Base-by-base conservation (phyloP, 2,329 filamentous ascomycete species). In the Akanthomyces lecanii region DNA sequence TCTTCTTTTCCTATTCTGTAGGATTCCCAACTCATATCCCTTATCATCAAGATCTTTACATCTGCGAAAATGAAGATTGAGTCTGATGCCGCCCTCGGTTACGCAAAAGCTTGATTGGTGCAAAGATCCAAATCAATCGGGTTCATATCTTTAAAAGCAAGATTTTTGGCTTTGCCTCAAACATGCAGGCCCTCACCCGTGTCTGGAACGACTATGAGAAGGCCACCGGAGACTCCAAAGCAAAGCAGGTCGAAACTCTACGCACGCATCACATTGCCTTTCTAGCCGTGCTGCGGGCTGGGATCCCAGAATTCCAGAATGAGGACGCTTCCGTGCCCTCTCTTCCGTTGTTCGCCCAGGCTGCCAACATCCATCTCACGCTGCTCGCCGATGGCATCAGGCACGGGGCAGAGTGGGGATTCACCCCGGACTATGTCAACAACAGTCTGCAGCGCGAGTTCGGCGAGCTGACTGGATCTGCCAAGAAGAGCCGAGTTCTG, bases 321-420 rank as follows among this genome's bases (percentile, higher is more conserved):
- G 50, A 54, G 2, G 23, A 54, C 5, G 48, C 47, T n/a, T 50
- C 50, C 4, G 11, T 23, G 10, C 10, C 28, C 8, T 3, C 59
- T 10, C 51, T 62, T 2, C 50, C 50, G 4, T n/a, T 38, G 11
- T 62, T 62, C n/a, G 28, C 59, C 8, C 38, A 21, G 16, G 50
- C 40, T 14, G 59, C 51, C 14, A 55, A 54, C 33, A 7, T 55
- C 10, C 40, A 62, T n/a, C 18, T 62, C 4, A 2, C n/a, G 40
- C 48, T 62, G 3, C 21, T 62, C 4, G 18, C 44, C 2, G 59
- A 55, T 33, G 59, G 51, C 14, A 48, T 62, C 59, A 47, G 40
- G n/a, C 12, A 47, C 4, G 59, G 59, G 3, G 16, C 14, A 21
- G 25, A 42, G 6, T 53, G 48, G 59, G 58, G 59, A 40, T 47